phyloP scores from a whole-genome alignment of 192 early-diverging fungal species.

The Backusella macrospora region DNA sequence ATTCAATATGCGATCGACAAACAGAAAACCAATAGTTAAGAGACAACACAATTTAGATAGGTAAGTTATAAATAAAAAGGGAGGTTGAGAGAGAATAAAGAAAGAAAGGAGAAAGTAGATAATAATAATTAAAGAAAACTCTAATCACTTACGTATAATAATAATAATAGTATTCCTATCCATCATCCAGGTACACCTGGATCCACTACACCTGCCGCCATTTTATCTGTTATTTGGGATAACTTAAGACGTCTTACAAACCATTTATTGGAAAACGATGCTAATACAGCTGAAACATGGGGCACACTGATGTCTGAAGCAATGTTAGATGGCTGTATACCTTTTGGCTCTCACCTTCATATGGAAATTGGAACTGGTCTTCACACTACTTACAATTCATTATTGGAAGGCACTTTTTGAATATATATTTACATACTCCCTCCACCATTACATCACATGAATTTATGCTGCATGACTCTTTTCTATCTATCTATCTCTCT shows the following conservation, averaged over 20 bases:
- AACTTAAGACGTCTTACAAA: slow-evolving; percentile 37
- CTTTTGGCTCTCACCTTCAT: slow-evolving; percentile 42
- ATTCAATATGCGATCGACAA: not conserved
- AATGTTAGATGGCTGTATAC: slow-evolving; percentile 39
- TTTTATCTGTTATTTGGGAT: slow-evolving; percentile 35
- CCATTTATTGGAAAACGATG: slow-evolving; percentile 43
- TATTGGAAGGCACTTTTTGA: slow-evolving; percentile 17
- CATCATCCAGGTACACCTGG: slow-evolving; percentile 38
- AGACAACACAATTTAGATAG: slow-evolving; percentile 9
- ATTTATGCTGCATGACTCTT: slow-evolving; percentile 5
- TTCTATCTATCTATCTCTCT: not conserved
- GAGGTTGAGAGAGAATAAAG: not conserved
- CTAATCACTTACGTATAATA: not conserved
- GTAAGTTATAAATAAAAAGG: slow-evolving; percentile 12
- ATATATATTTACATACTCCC: not conserved
- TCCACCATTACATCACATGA: slow-evolving; percentile 1
- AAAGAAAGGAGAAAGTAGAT: not conserved
- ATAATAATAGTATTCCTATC: slow-evolving; percentile 34
- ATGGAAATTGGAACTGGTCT: slow-evolving; percentile 35
- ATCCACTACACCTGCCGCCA: slow-evolving; percentile 33
- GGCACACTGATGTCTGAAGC: slow-evolving; percentile 38
- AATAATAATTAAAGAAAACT: not conserved
- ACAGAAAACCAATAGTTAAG: not conserved
- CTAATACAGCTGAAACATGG: slow-evolving; percentile 36
- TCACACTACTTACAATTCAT: slow-evolving; percentile 12